Conservation (phyloP, 208 protist genomes). For the Acanthamoeba castellanii region DNA sequence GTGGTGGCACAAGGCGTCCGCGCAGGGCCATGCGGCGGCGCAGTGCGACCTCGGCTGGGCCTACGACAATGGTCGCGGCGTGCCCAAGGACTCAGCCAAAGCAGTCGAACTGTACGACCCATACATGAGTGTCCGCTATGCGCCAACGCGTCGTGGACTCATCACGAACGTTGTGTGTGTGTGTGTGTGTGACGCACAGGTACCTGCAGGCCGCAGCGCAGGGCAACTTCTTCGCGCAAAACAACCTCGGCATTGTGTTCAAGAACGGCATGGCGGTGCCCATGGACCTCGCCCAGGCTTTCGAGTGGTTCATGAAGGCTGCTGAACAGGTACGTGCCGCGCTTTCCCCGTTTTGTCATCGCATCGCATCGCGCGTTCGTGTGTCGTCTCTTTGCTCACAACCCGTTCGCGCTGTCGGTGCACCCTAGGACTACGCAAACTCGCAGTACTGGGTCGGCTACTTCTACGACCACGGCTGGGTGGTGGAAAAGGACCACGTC, state of each 20-base stretch:
- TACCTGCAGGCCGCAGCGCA: slow-evolving; percentile 62
- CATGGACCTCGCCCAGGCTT: slow-evolving; percentile 49
- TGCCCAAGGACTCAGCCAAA: slow-evolving; percentile 46
- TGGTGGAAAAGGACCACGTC: slow-evolving; percentile 68
- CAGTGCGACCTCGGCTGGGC: slow-evolving; percentile 65
- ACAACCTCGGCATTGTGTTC: slow-evolving; percentile 65
- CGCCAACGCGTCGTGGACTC: neutral
- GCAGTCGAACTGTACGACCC: slow-evolving; percentile 50
- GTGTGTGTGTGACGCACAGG: neutral
- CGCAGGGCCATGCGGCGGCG: slow-evolving; percentile 46
- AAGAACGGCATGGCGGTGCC: slow-evolving; percentile 53
- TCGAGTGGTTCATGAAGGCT: slow-evolving; percentile 69
- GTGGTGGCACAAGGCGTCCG: slow-evolving; percentile 46
- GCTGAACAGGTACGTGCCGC: neutral
- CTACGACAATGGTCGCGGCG: slow-evolving; percentile 70
- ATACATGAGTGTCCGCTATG: neutral
- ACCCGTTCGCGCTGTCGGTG: neutral
- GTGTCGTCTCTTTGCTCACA: neutral
- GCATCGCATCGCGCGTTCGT: neutral
- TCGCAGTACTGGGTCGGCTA: slow-evolving; percentile 68
- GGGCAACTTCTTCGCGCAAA: slow-evolving; percentile 66
- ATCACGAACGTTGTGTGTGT: neutral
- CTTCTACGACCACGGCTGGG: slow-evolving; percentile 68
- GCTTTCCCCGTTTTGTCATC: too few relatives aligned
- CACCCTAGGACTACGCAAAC: slow-evolving; percentile 46